These are phyloP conservation scores for Boletus edulis DNA, from an alignment of 768 basidiomycete genomes.

Conservation along the genomic window DNA sequence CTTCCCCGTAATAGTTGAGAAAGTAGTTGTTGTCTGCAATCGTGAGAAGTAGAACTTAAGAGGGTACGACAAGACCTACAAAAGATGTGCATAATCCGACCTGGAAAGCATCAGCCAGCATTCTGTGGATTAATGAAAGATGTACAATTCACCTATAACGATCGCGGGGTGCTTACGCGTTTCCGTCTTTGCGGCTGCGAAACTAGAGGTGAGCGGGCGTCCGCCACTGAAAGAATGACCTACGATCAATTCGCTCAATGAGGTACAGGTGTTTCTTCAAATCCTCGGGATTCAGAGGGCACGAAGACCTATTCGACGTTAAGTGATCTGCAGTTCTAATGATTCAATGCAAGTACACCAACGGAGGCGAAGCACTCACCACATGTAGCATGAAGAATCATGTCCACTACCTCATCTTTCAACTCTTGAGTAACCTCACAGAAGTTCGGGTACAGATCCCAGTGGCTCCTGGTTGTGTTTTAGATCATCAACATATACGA, in stretches of 20 bases:
- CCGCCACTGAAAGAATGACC: neutral
- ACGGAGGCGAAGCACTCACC: slow-evolving; percentile 12
- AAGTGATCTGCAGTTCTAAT: slow-evolving; percentile 18
- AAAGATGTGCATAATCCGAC: slow-evolving; percentile 31
- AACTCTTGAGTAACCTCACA: slow-evolving; percentile 26
- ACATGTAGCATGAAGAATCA: slow-evolving; percentile 26
- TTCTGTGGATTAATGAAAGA: neutral
- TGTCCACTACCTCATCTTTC: slow-evolving; percentile 24
- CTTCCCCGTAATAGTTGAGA: slow-evolving; percentile 43
- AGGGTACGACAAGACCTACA: slow-evolving; percentile 30
- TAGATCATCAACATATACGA: neutral
- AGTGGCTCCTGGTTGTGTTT: slow-evolving; percentile 32
- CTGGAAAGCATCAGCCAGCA: slow-evolving; percentile 10
- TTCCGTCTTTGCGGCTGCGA: slow-evolving; percentile 10
- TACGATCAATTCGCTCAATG: slow-evolving; percentile 25
- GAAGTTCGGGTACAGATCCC: slow-evolving; percentile 30
- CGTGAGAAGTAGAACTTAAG: neutral
- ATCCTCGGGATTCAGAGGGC: slow-evolving; percentile 16
- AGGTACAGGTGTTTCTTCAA: slow-evolving; percentile 25
- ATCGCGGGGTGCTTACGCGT: slow-evolving; percentile 16
- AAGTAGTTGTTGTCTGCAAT: slow-evolving; percentile 34
- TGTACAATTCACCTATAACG: slow-evolving; percentile 17
- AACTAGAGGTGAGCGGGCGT: neutral
- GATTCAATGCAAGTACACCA: neutral
- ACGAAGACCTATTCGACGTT: slow-evolving; percentile 28